Percentiles rank a stretch among this genome's conserved stretches.
Evolutionary conservation across 2,329 filamentous ascomycete genomes (phyloP).

Genomic region (Hypoxylon sp.): DNA sequence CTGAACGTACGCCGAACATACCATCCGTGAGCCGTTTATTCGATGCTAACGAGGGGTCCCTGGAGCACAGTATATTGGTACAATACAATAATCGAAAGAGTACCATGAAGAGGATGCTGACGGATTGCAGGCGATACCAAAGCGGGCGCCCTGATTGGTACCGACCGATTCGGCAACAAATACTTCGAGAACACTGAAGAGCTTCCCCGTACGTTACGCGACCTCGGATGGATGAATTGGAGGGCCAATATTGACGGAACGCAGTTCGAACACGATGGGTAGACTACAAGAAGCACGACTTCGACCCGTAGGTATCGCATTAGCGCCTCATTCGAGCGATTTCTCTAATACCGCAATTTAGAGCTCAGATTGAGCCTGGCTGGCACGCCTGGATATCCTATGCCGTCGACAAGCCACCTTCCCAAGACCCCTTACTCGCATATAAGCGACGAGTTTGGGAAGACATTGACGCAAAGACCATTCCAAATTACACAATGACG

Average conservation of each 20-base stretch:
- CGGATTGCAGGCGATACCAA: constrained; percentile 86
- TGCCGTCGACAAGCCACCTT: constrained; percentile 86
- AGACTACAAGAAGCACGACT: constrained; percentile 91
- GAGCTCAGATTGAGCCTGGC: constrained; percentile 89
- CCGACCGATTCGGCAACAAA: constrained; percentile 95
- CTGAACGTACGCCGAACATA: constrained; percentile 78
- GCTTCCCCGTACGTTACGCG: constrained; percentile 77
- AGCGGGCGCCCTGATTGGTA: constrained; percentile 84
- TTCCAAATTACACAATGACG: constrained; percentile 79
- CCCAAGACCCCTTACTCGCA: constrained; percentile 77
- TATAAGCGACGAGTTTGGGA: constrained; percentile 80
- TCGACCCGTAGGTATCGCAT: constrained; percentile 70
- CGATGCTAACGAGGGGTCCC: constrained; percentile 43
- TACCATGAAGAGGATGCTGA: constrained; percentile 21
- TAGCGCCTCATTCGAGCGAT: background rate
- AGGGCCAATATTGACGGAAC: constrained; percentile 24
- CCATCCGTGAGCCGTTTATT: constrained; percentile 42
- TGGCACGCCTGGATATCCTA: constrained; percentile 99
- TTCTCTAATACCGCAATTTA: constrained; percentile 50
- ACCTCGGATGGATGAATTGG: background rate
- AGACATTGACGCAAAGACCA: constrained; percentile 71
- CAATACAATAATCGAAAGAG: constrained; percentile 9
- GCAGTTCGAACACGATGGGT: constrained; percentile 96
- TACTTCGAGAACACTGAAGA: constrained; percentile 97
- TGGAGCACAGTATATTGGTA: constrained; percentile 67